Evolutionary conservation across 805 yeast species (phyloP).

Genomic region (Candida dendrica): DNA sequence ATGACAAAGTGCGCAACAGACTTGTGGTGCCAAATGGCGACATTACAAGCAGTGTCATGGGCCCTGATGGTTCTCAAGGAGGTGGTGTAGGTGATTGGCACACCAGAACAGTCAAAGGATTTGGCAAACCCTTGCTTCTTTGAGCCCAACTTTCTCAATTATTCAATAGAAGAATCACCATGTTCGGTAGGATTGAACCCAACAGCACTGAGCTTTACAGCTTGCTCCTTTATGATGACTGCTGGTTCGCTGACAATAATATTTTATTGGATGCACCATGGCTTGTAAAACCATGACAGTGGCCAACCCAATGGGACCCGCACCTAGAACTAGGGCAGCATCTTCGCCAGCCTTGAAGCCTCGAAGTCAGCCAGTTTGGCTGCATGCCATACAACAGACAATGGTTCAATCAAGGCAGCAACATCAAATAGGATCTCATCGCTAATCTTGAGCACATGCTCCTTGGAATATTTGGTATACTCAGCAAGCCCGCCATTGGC

Average conservation of each 20-base stretch:
- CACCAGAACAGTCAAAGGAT: constrained; percentile 49
- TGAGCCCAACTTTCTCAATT: constrained; percentile 28
- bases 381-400: constrained; percentile 56
- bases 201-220: constrained; percentile 39
- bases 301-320: constrained; percentile 60
- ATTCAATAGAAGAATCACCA: constrained; percentile 23
- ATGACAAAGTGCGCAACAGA: constrained; percentile 36
- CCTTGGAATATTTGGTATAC: constrained; percentile 30
- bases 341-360: constrained; percentile 33
- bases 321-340: constrained; percentile 49
- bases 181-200: constrained; percentile 35
- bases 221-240: constrained; percentile 51
- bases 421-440: constrained; percentile 39
- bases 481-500: constrained; percentile 42
- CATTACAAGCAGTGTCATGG: constrained; percentile 38
- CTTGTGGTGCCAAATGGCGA: constrained; percentile 44
- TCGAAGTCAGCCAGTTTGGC: constrained; percentile 36
- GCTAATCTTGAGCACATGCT: constrained; percentile 33
- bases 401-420: constrained; percentile 52
- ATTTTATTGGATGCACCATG: constrained; percentile 34
- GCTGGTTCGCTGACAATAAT: constrained; percentile 61
- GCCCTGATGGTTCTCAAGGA: constrained; percentile 32
- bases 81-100: constrained; percentile 37
- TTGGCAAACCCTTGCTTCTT: constrained; percentile 40
- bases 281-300: constrained; percentile 48